Conservation (phyloP, 129 eudicot species). For the Arctium minus region DNA sequence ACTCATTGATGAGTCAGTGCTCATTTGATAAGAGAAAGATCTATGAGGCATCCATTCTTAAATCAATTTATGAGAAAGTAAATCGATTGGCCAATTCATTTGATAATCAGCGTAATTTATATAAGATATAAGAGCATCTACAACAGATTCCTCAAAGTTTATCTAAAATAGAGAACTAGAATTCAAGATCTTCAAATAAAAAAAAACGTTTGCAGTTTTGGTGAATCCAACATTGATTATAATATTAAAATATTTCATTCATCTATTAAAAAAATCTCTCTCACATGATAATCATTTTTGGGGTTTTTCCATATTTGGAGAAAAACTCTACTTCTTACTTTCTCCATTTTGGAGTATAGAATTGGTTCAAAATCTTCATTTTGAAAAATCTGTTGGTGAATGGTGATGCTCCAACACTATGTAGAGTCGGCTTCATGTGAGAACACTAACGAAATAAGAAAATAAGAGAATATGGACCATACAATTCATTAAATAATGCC, state of each 20-base stretch:
- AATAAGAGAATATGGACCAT: background rate
- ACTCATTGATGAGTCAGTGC: background rate
- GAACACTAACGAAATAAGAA: too few species aligned
- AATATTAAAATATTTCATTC: background rate
- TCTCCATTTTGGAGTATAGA: background rate
- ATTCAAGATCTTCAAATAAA: background rate
- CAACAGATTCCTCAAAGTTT: background rate
- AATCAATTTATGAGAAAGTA: too few species aligned
- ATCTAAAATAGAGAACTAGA: background rate
- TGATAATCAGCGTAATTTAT: background rate
- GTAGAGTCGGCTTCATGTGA: too few species aligned
- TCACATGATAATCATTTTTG: background rate
- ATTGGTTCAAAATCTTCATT: background rate
- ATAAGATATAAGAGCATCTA: background rate
- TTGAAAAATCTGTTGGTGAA: background rate
- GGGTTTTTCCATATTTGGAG: too few species aligned
- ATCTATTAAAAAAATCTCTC: background rate
- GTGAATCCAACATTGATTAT: background rate
- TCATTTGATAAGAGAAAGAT: conserved; percentile 2
- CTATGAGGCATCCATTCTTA: background rate
- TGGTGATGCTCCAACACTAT: background rate
- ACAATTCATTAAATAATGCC: too few species aligned
- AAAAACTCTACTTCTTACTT: background rate
- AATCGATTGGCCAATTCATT: background rate
- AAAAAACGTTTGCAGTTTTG: too few species aligned